Evolutionary conservation across 495 filamentous ascomycete genomes (phyloP).

Genomic region (Penicillium angulare): DNA sequence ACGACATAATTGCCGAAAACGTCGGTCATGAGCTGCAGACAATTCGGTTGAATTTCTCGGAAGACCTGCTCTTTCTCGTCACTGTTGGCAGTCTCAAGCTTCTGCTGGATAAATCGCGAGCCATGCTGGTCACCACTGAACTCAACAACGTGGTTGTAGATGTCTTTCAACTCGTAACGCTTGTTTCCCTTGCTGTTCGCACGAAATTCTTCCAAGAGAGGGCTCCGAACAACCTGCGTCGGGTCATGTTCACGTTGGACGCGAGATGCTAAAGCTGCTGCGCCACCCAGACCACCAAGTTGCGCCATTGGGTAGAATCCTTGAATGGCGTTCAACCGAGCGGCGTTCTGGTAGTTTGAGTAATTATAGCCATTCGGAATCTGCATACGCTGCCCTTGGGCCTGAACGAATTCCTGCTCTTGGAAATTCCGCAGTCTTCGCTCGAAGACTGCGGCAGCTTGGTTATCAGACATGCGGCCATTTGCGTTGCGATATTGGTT

Average conservation of each 20-base stretch:
- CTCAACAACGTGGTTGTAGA: conserved; percentile 86
- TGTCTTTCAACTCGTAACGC: conserved; percentile 86
- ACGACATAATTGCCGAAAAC: conserved; percentile 99
- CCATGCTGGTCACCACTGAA: conserved; percentile 96
- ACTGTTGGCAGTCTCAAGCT: conserved; percentile 90
- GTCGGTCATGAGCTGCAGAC: conserved; percentile 88
- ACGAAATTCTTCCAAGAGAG: conserved; percentile 77
- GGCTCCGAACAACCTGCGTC: conserved; percentile 64
- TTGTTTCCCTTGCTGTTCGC: conserved; percentile 72
- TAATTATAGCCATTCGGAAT: conserved; percentile 42
- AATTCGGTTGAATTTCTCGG: conserved; percentile 77
- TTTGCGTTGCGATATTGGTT: conserved; percentile 46
- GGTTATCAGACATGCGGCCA: conserved; percentile 38
- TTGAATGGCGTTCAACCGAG: conserved; percentile 39
- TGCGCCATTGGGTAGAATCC: conserved; percentile 30
- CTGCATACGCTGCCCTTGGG: conserved; percentile 36
- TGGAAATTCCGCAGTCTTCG: conserved; percentile 49
- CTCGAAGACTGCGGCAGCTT: conserved; percentile 43
- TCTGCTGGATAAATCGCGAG: conserved; percentile 93
- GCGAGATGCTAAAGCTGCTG: conserved; percentile 43
- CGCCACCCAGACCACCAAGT: conserved; percentile 16
- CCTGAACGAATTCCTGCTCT: conserved; percentile 46
- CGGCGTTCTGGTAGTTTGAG: conserved; percentile 30
- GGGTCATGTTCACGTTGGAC: conserved; percentile 64
- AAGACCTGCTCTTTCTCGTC: conserved; percentile 97